These are phyloP conservation scores for Auriscalpium vulgare DNA, from an alignment of 768 basidiomycete species.

Conservation along the genomic window DNA sequence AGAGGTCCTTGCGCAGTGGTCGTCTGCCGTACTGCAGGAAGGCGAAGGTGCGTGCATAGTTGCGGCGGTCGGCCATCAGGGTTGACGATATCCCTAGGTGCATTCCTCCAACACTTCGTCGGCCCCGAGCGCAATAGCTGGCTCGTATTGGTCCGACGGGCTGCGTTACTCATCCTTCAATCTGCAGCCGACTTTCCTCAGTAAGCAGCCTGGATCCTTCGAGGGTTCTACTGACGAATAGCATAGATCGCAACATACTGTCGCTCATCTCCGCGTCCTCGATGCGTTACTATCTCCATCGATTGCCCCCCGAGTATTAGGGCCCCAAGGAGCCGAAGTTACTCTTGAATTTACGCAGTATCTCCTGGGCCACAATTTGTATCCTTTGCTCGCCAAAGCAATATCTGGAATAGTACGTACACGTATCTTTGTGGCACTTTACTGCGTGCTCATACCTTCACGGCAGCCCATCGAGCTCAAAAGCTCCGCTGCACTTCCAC, in stretches of 20 bases:
- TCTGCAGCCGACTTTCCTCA: conserved; percentile 40
- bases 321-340: conserved; percentile 24
- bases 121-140: conserved; percentile 40
- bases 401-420: conserved; percentile 44
- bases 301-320: conserved; percentile 11
- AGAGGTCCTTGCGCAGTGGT: conserved; percentile 40
- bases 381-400: conserved; percentile 32
- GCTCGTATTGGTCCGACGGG: conserved; percentile 51
- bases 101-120: conserved; percentile 31
- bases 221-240: not conserved
- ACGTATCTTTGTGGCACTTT: not conserved
- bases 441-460: not conserved
- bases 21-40: conserved; percentile 25
- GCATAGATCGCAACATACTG: conserved; percentile 38
- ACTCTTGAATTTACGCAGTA: conserved; percentile 33
- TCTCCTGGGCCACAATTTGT: conserved; percentile 40
- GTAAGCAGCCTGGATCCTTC: conserved; percentile 30
- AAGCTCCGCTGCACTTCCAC: conserved; percentile 39
- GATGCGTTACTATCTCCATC: conserved; percentile 33
- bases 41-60: conserved; percentile 21
- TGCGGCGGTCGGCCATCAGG: not conserved
- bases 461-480: conserved; percentile 53
- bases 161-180: conserved; percentile 39
- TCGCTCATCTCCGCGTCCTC: conserved; percentile 43
- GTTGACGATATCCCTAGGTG: conserved; percentile 21